Evolutionary conservation across 768 basidiomycete genomes (phyloP).

Genomic region (Melanogaster broomeanus): DNA sequence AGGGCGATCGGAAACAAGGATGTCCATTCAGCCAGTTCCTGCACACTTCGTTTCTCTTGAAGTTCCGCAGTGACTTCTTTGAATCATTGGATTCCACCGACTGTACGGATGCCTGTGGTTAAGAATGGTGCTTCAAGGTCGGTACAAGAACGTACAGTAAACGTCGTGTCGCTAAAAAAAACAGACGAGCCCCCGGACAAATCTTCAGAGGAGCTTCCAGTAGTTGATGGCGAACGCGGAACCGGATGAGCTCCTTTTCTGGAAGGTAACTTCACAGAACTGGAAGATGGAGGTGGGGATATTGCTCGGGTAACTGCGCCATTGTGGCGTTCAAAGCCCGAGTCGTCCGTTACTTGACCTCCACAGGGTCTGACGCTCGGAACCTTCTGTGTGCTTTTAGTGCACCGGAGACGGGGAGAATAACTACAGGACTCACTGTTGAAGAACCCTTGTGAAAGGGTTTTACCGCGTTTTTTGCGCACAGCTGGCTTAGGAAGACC

Average conservation of each 20-base stretch:
- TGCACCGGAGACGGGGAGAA: not conserved
- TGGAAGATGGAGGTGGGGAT: conserved; percentile 6
- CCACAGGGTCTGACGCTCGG: not conserved
- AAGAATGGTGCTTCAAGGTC: not conserved
- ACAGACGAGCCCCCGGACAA: conserved; percentile 11
- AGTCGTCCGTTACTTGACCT: not conserved
- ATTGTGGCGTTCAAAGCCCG: conserved; percentile 5
- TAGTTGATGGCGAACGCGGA: conserved; percentile 15
- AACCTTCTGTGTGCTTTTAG: conserved; percentile 5
- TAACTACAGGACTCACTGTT: conserved; percentile 4
- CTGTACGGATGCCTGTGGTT: conserved; percentile 4
- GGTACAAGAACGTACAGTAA: conserved; percentile 13
- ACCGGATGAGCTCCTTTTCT: not conserved
- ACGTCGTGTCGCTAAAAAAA: conserved; percentile 17
- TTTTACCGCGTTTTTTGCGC: not conserved
- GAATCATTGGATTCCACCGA: conserved; percentile 19
- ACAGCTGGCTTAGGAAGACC: conserved; percentile 2
- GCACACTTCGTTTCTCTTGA: not conserved
- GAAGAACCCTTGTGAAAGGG: not conserved
- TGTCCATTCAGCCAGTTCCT: not conserved
- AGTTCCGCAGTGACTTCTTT: not conserved
- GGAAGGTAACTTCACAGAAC: conserved; percentile 11
- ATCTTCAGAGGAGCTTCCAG: conserved; percentile 19
- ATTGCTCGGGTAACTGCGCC: not conserved
- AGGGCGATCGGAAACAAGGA: not conserved